Conservation (phyloP, 331 rosid genomes). For the Spiraea crenata region DNA sequence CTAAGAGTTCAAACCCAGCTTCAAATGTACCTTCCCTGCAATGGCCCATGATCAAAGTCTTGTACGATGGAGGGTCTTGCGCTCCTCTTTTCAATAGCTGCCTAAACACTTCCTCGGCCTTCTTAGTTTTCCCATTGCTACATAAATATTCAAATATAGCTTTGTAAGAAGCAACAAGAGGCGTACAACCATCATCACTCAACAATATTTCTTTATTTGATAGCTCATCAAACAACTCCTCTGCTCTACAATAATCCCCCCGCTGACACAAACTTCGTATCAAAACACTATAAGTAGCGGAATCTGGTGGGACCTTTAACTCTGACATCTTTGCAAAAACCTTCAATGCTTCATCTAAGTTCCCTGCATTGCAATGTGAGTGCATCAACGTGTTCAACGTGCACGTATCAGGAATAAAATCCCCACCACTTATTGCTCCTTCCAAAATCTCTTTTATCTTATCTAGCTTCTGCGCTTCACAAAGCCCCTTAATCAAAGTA, state of each 20-base stretch:
- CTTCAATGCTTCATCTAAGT: conserved; percentile 58
- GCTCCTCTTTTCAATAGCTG: conserved; percentile 83
- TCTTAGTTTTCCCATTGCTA: conserved; percentile 57
- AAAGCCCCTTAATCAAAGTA: conserved; percentile 69
- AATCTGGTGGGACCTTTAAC: conserved; percentile 51
- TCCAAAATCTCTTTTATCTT: conserved; percentile 52
- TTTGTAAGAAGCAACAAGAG: conserved; percentile 69
- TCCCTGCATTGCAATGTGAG: conserved; percentile 54
- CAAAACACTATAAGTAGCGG: conserved; percentile 69
- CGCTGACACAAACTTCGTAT: conserved; percentile 54
- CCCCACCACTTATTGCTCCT: conserved; percentile 31
- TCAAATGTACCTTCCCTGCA: conserved; percentile 66
- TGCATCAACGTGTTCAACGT: conserved; percentile 70
- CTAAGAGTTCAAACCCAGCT: conserved; percentile 57
- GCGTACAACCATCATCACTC: conserved; percentile 53
- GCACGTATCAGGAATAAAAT: conserved; percentile 58
- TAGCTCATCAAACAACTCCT: conserved; percentile 57
- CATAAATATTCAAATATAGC: conserved; percentile 63
- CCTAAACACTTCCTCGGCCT: conserved; percentile 70
- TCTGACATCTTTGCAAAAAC: conserved; percentile 59
- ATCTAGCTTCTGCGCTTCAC: conserved; percentile 55
- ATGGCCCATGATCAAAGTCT: conserved; percentile 74
- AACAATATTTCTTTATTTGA: conserved; percentile 49
- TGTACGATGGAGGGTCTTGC: conserved; percentile 65
- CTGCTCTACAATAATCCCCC: conserved; percentile 50